Evolutionary conservation across 2,329 filamentous ascomycete genomes (phyloP).

Genomic region (Sporothrix pseudoabietina): DNA sequence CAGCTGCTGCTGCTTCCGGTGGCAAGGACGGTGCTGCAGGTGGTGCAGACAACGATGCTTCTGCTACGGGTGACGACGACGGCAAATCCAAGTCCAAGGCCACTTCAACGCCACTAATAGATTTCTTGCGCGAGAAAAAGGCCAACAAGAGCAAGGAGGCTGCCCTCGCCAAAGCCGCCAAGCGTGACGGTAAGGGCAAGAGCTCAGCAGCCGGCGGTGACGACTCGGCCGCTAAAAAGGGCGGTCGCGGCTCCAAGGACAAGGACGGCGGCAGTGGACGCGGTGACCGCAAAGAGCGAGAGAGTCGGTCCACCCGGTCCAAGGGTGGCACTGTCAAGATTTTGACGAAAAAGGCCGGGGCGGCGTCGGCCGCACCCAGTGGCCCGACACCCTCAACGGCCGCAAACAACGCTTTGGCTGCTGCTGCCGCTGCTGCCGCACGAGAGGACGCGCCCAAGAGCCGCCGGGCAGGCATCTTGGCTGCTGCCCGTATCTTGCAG

Average conservation of each 20-base stretch:
- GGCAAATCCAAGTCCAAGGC: slow-evolving; percentile 60
- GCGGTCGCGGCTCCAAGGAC: slow-evolving; percentile 38
- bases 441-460: slow-evolving; percentile 52
- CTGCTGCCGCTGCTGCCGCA: slow-evolving; percentile 60
- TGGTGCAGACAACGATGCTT: not conserved
- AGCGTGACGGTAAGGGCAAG: slow-evolving; percentile 55
- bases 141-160: slow-evolving; percentile 67
- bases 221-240: slow-evolving; percentile 38
- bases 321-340: slow-evolving; percentile 56
- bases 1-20: slow-evolving; percentile 31
- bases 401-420: slow-evolving; percentile 43
- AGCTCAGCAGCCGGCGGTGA: slow-evolving; percentile 33
- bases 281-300: slow-evolving; percentile 58
- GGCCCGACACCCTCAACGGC: slow-evolving; percentile 39
- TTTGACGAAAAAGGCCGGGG: slow-evolving; percentile 60
- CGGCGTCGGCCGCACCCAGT: slow-evolving; percentile 54
- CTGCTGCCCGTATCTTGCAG: slow-evolving; percentile 65
- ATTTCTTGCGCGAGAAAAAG: slow-evolving; percentile 90
- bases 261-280: slow-evolving; percentile 9
- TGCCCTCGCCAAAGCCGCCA: slow-evolving; percentile 56
- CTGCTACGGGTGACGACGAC: slow-evolving; percentile 47
- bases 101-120: slow-evolving; percentile 84
- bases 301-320: slow-evolving; percentile 44
- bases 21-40: slow-evolving; percentile 12
- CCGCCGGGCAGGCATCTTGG: slow-evolving; percentile 62